Evolutionary conservation across 306 rosid species (phyloP).

Genomic region (Rosa chinensis): DNA sequence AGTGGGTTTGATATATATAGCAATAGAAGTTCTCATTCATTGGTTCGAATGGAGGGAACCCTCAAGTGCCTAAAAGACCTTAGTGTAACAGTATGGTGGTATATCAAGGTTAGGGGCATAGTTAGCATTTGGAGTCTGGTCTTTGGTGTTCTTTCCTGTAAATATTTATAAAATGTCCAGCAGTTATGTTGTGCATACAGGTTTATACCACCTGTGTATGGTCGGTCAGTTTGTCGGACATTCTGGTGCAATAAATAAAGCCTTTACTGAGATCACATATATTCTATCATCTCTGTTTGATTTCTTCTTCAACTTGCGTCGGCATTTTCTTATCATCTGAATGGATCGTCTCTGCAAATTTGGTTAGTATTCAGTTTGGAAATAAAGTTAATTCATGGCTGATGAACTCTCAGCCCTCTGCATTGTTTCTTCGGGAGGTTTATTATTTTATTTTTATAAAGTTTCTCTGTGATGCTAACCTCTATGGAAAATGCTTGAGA

Average conservation of each 20-base stretch:
- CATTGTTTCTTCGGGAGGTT: not conserved
- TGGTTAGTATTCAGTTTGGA: not conserved
- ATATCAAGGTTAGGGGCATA: conserved; percentile 34
- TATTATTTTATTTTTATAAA: no score
- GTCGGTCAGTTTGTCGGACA: conserved; percentile 45
- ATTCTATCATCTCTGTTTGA: conserved; percentile 1
- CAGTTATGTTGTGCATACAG: conserved; percentile 47
- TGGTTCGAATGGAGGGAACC: conserved; percentile 40
- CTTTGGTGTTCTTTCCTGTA: conserved; percentile 57
- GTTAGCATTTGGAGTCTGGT: conserved; percentile 46
- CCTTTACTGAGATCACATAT: conserved; percentile 34
- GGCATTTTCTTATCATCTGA: not conserved
- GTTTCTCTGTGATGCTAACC: no score
- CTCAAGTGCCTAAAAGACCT: conserved; percentile 27
- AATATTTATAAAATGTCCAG: conserved; percentile 47
- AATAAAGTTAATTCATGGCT: not conserved
- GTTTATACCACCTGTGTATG: conserved; percentile 51
- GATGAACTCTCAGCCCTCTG: not conserved
- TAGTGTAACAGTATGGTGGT: conserved; percentile 32
- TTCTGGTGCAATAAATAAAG: conserved; percentile 50
- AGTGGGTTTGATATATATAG: conserved; percentile 11
- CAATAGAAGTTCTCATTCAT: conserved; percentile 36
- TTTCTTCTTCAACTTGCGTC: not conserved
- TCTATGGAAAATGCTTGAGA: no score
- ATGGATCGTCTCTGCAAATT: not conserved